These are phyloP conservation scores for Candida germanica DNA, from an alignment of 805 yeast genomes.

Conservation along the genomic window DNA sequence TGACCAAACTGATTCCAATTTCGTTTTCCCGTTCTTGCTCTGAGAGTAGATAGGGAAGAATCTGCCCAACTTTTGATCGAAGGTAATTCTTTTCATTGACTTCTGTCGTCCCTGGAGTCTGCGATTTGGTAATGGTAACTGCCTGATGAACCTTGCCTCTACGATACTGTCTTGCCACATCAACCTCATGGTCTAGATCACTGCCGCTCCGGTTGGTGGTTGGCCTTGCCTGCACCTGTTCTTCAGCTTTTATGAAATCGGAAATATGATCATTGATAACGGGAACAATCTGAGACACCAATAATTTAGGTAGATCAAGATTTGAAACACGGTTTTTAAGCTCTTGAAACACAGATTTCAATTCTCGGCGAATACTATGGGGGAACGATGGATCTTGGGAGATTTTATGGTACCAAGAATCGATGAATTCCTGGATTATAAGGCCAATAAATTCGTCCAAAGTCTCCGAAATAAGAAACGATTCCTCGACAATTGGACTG, in stretches of 20 bases:
- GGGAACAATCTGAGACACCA: conserved; percentile 62
- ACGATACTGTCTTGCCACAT: conserved; percentile 43
- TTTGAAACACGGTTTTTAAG: conserved; percentile 41
- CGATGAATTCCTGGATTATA: conserved; percentile 51
- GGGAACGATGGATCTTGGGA: conserved; percentile 29
- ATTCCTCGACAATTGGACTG: conserved; percentile 44
- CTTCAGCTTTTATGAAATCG: conserved; percentile 45
- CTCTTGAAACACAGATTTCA: conserved; percentile 38
- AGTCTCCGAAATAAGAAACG: conserved; percentile 51
- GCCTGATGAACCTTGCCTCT: conserved; percentile 60
- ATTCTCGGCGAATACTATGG: conserved; percentile 42
- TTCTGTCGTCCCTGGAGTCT: conserved; percentile 13
- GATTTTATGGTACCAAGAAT: conserved; percentile 53
- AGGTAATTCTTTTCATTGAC: conserved; percentile 50
- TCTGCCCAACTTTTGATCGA: conserved; percentile 33
- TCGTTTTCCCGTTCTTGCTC: conserved; percentile 44
- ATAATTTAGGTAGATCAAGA: conserved; percentile 53
- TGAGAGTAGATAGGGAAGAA: conserved; percentile 53
- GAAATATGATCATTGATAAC: conserved; percentile 61
- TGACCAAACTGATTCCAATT: conserved; percentile 47
- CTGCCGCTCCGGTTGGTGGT: conserved; percentile 14
- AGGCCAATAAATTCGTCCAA: conserved; percentile 48
- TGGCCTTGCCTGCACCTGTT: conserved; percentile 24
- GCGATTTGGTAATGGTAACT: conserved; percentile 33
- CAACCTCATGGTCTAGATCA: conserved; percentile 35